Conservation (phyloP, 305 asterid genomes). For the Fraxinus latifolia region DNA sequence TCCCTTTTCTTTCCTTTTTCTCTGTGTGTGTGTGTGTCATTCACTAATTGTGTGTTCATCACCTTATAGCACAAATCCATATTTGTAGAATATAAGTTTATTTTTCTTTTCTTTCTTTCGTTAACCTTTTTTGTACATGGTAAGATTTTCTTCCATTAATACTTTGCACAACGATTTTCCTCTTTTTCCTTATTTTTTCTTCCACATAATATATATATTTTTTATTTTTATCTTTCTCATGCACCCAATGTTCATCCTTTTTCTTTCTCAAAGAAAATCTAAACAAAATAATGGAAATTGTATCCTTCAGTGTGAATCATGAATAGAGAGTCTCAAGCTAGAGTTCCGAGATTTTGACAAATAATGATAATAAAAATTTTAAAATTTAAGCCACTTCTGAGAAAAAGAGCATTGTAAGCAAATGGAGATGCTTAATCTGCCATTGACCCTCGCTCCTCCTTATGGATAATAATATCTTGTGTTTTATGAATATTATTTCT, state of each 20-base stretch:
- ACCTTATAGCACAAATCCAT: neutral
- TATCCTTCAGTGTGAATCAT: neutral
- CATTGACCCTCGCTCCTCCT: neutral
- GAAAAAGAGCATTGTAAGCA: neutral
- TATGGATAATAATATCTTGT: too few relatives aligned
- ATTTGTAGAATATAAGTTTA: neutral
- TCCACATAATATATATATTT: too few relatives aligned
- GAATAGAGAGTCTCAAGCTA: neutral
- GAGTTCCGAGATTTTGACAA: neutral
- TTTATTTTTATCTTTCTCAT: too few relatives aligned
- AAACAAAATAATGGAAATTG: neutral
- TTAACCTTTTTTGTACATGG: neutral
- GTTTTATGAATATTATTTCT: neutral
- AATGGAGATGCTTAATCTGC: neutral
- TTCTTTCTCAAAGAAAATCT: too few relatives aligned
- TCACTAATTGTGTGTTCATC: neutral
- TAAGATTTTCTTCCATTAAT: neutral
- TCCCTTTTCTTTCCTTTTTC: neutral
- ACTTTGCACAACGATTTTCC: neutral
- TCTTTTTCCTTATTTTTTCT: neutral
- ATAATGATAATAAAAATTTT: too few relatives aligned
- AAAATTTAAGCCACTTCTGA: neutral
- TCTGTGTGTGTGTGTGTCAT: too few relatives aligned
- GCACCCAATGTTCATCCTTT: too few relatives aligned
- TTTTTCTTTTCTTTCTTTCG: neutral